Evolutionary conservation across 805 yeast genomes (phyloP).

Genomic region (Teunomyces aglyptinius): DNA sequence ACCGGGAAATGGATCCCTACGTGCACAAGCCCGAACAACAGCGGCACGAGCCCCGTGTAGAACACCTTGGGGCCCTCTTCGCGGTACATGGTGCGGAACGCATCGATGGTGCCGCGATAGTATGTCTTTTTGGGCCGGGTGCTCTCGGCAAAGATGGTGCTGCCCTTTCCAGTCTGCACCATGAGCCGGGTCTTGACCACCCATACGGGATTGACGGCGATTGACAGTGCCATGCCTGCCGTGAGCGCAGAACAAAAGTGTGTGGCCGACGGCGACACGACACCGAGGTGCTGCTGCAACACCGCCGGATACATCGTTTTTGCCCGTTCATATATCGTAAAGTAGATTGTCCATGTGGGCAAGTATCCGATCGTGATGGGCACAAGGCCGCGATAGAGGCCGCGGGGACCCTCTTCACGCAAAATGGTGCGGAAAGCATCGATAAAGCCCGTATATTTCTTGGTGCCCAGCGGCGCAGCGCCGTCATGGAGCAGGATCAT

Average conservation of each 20-base stretch:
- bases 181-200: constrained; percentile 93
- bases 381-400: constrained; percentile 84
- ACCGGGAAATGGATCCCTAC: constrained; percentile 97
- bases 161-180: constrained; percentile 65
- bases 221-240: constrained; percentile 85
- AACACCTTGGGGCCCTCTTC: constrained; percentile 80
- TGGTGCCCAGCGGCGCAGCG: constrained; percentile 18
- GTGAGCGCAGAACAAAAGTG: constrained; percentile 68
- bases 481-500: constrained; percentile 16
- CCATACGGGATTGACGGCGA: constrained; percentile 94
- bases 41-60: constrained; percentile 88
- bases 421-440: constrained; percentile 67
- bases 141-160: constrained; percentile 25
- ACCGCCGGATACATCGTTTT: constrained; percentile 53
- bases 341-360: constrained; percentile 97
- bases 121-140: constrained; percentile 25
- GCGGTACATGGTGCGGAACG: constrained; percentile 72
- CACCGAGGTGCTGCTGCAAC: constrained; percentile 25
- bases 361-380: constrained; percentile 94
- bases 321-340: constrained; percentile 81
- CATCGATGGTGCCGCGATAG: constrained; percentile 80
- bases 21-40: constrained; percentile 84
- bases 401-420: constrained; percentile 75
- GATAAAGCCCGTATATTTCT: constrained; percentile 52
- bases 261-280: constrained; percentile 25